Evolutionary conservation across 2,329 filamentous ascomycete genomes (phyloP), one percentile per base, ranked within the genome.

Genomic region (Colletotrichum endophyticum): DNA sequence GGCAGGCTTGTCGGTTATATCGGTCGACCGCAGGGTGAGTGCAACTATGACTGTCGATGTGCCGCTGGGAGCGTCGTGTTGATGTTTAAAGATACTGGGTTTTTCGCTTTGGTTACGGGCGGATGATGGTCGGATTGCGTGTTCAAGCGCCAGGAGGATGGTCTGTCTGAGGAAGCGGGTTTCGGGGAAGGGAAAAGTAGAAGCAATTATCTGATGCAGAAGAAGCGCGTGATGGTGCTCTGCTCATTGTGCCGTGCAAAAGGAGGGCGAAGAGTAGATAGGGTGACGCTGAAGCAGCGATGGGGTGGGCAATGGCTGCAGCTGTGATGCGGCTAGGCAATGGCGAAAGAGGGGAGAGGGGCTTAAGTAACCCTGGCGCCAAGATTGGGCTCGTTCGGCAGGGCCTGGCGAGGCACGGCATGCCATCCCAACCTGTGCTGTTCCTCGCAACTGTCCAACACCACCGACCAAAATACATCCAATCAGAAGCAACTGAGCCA

Each of bases 191-290:
- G 75, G 77, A 77, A 30, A 36, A 30, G 36, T 73, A 59, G 53
- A 73, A 69, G 73, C n/a, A 56, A 56, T 36, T 61, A 59, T 72
- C 59, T 68, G 72, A 68, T 77, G 61, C 66, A 67, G 69, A 61
- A 44, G 61, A 73, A 69, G 64, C 32, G 73, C 56, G 69, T 61
- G 64, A 57, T 36, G 66, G 73, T 75, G 39, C 73, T 78, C 69
- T 77, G 76, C 76, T 77, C 76, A 77, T 77, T 69, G 70, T 77
- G 76, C 63, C 76, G 73, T 73, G 22, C 64, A 61, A 76, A 73
- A 67, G 25, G 72, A 36, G 66, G 61, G 66, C 62, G 63, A 63
- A 73, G 63, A 70, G 62, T 68, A 30, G 44, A 61, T 67, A 56
- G 30, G 66, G 72, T 77, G 68, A 73, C 57, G 53, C 49, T 70